Evolutionary conservation across 2,329 filamentous ascomycete species (phyloP), one percentile per base, ranked within the genome.

Genomic region (Didymella sp.): DNA sequence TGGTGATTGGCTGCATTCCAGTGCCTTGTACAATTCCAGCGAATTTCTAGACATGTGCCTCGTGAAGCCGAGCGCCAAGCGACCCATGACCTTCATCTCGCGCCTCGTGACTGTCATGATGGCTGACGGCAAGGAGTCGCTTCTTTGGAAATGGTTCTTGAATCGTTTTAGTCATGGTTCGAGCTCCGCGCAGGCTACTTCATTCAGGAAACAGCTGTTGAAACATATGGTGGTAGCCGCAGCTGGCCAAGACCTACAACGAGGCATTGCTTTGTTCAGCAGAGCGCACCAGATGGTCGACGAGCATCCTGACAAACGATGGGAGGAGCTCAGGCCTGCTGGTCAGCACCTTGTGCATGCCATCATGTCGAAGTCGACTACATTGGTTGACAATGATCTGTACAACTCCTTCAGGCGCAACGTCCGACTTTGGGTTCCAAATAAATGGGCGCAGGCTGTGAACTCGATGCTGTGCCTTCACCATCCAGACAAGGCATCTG

Each of bases 81-180:
- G 24, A 44, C 30, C 43, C 5, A 56, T 37, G 19, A 56, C 21
- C 9, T 69, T 71, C 22, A 44, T 70, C 4, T 47, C 60, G 17
- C 60, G 51, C 19, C 48, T 76, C 21, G 57, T 73, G 2, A 51
- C 63, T 17, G 41, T 67, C 17, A 60, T 74, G 6, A 27, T 71
- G 12, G 52, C 59, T 30, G 66, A 73, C 31, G 66, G 63, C 19
- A 59, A 70, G 38, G 56, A 53, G 9, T 41, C 51, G 12, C 60
- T 57, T 13, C 51, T 70, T 27, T 76, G 72, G 73, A 67, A 63
- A 22, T 74, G 72, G 73, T 67, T 72, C 46, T 60, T 56, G 6
- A 62, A 63, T 12, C 25, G 28, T 9, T 41, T 21, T 19, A 15
- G 6, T 13, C 22, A 25, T 38, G 25, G 19, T 3, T 13, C 40